These are phyloP conservation scores for Zygnema cylindricum DNA, from an alignment of 139 green algal species.

Conservation along the genomic window DNA sequence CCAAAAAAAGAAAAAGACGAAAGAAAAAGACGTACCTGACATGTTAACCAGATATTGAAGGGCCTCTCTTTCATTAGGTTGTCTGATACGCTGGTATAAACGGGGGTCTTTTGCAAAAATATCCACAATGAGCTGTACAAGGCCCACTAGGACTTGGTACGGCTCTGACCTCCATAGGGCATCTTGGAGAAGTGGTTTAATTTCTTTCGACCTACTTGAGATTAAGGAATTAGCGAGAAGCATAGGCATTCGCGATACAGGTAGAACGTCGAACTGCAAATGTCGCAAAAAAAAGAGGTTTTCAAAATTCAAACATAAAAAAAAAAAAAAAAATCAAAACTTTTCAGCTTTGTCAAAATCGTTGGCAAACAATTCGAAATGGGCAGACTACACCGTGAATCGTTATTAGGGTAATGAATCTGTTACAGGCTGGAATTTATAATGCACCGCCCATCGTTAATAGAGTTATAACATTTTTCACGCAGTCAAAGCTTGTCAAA, in stretches of 20 bases:
- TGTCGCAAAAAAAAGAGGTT: too few relatives aligned
- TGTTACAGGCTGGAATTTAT: too few relatives aligned
- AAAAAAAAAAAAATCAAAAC: too few relatives aligned
- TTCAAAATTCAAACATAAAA: too few relatives aligned
- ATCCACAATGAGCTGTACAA: background rate
- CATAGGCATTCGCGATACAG: background rate
- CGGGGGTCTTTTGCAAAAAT: background rate
- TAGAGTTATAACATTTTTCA: too few relatives aligned
- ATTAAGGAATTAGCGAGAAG: background rate
- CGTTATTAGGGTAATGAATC: too few relatives aligned
- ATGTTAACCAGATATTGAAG: background rate
- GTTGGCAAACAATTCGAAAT: too few relatives aligned
- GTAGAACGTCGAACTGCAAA: background rate
- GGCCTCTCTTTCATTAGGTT: background rate
- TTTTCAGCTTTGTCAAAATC: too few relatives aligned
- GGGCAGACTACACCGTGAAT: too few relatives aligned
- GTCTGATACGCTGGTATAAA: background rate
- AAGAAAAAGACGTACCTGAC: background rate
- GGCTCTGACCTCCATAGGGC: background rate
- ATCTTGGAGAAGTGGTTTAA: background rate
- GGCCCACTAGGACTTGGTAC: background rate
- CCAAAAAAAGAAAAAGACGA: too few relatives aligned
- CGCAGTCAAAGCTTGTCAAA: too few relatives aligned
- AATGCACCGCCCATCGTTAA: too few relatives aligned
- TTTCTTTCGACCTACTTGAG: background rate